Evolutionary conservation across 495 filamentous ascomycete species (phyloP).

Genomic region (Bacidia gigantensis): DNA sequence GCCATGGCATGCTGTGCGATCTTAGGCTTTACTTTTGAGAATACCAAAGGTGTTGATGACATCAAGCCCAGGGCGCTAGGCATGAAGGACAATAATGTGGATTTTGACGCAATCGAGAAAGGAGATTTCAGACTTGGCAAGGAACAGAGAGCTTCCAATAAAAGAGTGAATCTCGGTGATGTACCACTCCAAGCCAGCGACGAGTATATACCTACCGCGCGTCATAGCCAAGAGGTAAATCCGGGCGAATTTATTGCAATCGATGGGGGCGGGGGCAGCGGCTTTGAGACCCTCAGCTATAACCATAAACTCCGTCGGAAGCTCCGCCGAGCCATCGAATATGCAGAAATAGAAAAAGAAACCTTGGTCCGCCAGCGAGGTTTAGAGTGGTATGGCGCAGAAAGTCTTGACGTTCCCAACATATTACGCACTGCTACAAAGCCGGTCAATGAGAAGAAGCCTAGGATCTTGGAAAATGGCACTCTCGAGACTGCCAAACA

Average conservation of each 20-base stretch:
- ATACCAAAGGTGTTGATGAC: slow-evolving; percentile 17
- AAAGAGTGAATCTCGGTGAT: slow-evolving; percentile 17
- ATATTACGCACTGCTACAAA: slow-evolving; percentile 12
- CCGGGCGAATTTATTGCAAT: slow-evolving; percentile 17
- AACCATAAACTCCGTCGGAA: slow-evolving; percentile 22
- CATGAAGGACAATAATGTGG: slow-evolving; percentile 20
- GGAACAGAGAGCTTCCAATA: slow-evolving; percentile 6
- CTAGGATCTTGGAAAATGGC: slow-evolving; percentile 17
- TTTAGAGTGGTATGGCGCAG: slow-evolving; percentile 9
- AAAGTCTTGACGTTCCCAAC: slow-evolving; percentile 4
- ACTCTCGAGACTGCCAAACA: slow-evolving; percentile 19
- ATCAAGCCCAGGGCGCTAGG: slow-evolving; percentile 19
- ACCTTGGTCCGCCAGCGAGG: slow-evolving; percentile 16
- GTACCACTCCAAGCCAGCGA: slow-evolving; percentile 11
- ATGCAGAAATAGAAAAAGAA: slow-evolving; percentile 17
- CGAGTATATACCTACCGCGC: slow-evolving; percentile 3
- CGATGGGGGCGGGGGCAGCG: slow-evolving; percentile 14
- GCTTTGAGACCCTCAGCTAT: slow-evolving; percentile 15
- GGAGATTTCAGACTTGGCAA: slow-evolving; percentile 7
- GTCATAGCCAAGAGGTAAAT: background rate
- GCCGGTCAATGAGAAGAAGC: slow-evolving; percentile 14
- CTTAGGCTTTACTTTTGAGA: slow-evolving; percentile 19
- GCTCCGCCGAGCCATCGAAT: slow-evolving; percentile 19
- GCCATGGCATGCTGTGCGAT: slow-evolving; percentile 14
- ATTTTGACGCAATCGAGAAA: slow-evolving; percentile 17